Evolutionary conservation across 2,329 filamentous ascomycete genomes (phyloP).

Genomic region (Davidsoniella eucalypti): DNA sequence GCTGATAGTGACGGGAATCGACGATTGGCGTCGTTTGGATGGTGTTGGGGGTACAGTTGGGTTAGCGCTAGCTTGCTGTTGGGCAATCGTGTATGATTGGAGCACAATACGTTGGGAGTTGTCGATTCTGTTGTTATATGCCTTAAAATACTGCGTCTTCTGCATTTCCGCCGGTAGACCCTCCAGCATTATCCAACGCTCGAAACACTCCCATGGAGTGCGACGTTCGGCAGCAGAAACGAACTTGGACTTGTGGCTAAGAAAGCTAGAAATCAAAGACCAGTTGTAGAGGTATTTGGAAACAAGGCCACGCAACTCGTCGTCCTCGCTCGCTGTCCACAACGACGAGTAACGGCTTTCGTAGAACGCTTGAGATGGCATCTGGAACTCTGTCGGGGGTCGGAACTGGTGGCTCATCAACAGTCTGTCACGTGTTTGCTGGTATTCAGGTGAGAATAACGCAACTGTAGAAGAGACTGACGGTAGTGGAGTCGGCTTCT

Average conservation of each 20-base stretch:
- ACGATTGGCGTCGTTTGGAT: constrained; percentile 42
- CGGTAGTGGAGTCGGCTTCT: constrained; percentile 30
- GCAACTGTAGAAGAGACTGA: constrained; percentile 65
- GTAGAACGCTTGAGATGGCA: constrained; percentile 84
- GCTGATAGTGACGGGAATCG: constrained; percentile 70
- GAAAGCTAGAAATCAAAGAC: constrained; percentile 76
- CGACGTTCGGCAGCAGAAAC: constrained; percentile 76
- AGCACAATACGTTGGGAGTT: constrained; percentile 38
- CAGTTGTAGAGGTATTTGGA: constrained; percentile 95
- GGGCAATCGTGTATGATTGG: constrained; percentile 35
- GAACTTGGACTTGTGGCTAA: constrained; percentile 58
- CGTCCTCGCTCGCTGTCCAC: constrained; percentile 81
- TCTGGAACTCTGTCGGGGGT: constrained; percentile 76
- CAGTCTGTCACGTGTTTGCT: constrained; percentile 72
- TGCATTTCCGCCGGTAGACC: constrained; percentile 84
- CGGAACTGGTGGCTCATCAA: constrained; percentile 86
- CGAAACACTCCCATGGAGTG: constrained; percentile 97
- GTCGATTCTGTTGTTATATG: constrained; percentile 45
- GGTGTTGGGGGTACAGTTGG: constrained; percentile 8
- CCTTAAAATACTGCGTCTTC: constrained; percentile 87
- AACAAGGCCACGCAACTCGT: constrained; percentile 69
- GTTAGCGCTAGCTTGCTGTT: constrained; percentile 20
- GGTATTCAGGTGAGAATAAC: constrained; percentile 78
- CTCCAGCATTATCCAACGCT: constrained; percentile 86
- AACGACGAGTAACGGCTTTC: constrained; percentile 75